phyloP scores from a whole-genome alignment of 129 eudicot genomes.

The Pittosporum tobira region DNA sequence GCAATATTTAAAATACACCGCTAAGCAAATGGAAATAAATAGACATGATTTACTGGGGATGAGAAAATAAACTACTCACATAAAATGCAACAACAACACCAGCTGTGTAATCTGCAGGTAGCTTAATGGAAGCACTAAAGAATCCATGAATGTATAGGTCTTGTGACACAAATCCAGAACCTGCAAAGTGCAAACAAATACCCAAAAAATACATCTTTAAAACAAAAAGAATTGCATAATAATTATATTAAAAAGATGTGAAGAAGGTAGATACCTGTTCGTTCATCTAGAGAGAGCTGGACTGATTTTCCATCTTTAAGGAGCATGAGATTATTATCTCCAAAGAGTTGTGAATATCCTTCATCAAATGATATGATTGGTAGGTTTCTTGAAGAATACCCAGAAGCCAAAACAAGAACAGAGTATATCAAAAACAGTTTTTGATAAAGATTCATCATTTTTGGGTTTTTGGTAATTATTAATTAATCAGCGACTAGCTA shows the following conservation, averaged over 20 bases:
- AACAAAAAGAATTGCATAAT: too few species aligned
- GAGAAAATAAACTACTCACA: slow-evolving; percentile 38
- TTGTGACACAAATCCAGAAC: slow-evolving; percentile 91
- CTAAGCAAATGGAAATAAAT: background rate
- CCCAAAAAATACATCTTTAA: too few species aligned
- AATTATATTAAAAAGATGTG: too few species aligned
- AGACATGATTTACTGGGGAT: background rate
- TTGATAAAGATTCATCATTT: slow-evolving; percentile 24
- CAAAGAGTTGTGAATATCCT: slow-evolving; percentile 87
- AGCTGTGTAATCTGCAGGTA: slow-evolving; percentile 95
- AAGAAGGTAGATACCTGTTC: slow-evolving; percentile 49
- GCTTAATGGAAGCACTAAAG: slow-evolving; percentile 93
- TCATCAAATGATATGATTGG: slow-evolving; percentile 79
- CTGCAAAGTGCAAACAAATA: slow-evolving; percentile 24
- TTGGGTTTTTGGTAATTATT: background rate
- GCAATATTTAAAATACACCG: background rate
- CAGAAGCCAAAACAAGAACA: slow-evolving; percentile 34
- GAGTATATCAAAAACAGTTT: slow-evolving; percentile 24
- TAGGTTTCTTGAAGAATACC: slow-evolving; percentile 44
- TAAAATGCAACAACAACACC: slow-evolving; percentile 98
- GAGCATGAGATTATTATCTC: slow-evolving; percentile 60
- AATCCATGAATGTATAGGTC: slow-evolving; percentile 87
- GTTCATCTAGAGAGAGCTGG: slow-evolving; percentile 59
- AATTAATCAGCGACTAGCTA: background rate
- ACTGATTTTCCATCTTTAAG: slow-evolving; percentile 82